Conservation (phyloP, 2,329 filamentous ascomycete genomes). For the Penicillium sp. region DNA sequence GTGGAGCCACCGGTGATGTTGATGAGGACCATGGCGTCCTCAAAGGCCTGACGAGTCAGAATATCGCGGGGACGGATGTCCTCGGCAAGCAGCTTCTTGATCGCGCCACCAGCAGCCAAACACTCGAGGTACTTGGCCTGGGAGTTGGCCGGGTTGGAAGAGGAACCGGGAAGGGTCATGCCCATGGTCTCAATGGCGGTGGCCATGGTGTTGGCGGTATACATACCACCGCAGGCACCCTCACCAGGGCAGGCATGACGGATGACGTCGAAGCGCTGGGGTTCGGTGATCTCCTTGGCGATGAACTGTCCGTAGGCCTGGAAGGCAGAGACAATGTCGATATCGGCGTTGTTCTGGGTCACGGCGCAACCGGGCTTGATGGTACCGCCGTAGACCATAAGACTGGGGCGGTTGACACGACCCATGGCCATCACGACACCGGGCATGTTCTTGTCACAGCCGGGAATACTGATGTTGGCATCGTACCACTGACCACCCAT, state of each 20-base stretch:
- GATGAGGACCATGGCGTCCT: constrained; percentile 78
- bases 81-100: constrained; percentile 68
- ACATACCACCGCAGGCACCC: constrained; percentile 83
- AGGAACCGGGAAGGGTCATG: constrained; percentile 77
- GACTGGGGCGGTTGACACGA: constrained; percentile 81
- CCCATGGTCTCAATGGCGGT: constrained; percentile 67
- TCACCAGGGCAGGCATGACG: constrained; percentile 80
- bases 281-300: constrained; percentile 82
- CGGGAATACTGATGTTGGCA: constrained; percentile 90
- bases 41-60: constrained; percentile 72
- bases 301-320: constrained; percentile 96
- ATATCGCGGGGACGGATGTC: constrained; percentile 74
- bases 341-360: constrained; percentile 64
- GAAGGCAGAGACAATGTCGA: constrained; percentile 96
- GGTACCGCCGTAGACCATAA: constrained; percentile 97
- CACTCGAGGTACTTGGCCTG: constrained; percentile 68
- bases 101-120: constrained; percentile 63
- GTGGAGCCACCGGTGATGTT: constrained; percentile 80
- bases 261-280: constrained; percentile 90
- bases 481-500: constrained; percentile 99
- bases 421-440: constrained; percentile 91
- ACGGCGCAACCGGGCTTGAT: constrained; percentile 85
- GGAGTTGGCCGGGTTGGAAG: constrained; percentile 71
- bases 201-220: constrained; percentile 73
- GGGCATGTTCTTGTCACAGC: constrained; percentile 99